Base-by-base conservation (phyloP, 176 grass and related monocot species). In the Dactylis glomerata region DNA sequence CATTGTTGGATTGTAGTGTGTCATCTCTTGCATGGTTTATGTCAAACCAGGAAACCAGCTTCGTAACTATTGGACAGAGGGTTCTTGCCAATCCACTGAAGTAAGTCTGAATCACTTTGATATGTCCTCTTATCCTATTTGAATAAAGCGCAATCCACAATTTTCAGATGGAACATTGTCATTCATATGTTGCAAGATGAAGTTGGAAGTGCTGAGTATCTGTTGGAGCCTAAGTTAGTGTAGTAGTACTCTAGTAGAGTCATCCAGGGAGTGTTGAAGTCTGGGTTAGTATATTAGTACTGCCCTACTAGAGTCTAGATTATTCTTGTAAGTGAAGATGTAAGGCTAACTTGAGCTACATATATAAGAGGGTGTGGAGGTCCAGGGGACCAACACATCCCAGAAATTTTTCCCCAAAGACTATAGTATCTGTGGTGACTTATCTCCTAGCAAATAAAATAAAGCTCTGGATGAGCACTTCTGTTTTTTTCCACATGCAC, bases 21-120 rank as follows among this genome's bases (percentile, higher is more conserved):
- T 98, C 91, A 7, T 98, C 95, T 92, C 90, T 98, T 84, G 95
- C 92, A 50, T 95, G 89, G 95, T 98, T 98, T 87, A 95, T 95
- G 92, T 93, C 92, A 75, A 94, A 95, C 58, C 92, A 98, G 40
- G 95, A 98, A 82, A 98, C 92, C 20, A 98, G 95, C 84, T 98
- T 98, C 90, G 92, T 95, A 33, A 98, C 92, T 69, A 98, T 98
- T 47, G 95, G 95, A 73, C 92, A 98, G 81, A 93, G 92, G 82
- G 92, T 98, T 80, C 95, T 93, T 27, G 92, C 89, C 57, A 95
- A 87, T 85, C 95, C 95, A 45, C 87, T 95, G 59, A 98, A 98
- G 95, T 98, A 85, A 98, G 91, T 90, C 59, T 5, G 50, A 69
- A 80, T 81, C 58, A 66, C 26, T 89, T 79, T 34, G 30, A 72